Base-by-base conservation (phyloP, 169 alveolate species). In the Eimeria tenella region DNA sequence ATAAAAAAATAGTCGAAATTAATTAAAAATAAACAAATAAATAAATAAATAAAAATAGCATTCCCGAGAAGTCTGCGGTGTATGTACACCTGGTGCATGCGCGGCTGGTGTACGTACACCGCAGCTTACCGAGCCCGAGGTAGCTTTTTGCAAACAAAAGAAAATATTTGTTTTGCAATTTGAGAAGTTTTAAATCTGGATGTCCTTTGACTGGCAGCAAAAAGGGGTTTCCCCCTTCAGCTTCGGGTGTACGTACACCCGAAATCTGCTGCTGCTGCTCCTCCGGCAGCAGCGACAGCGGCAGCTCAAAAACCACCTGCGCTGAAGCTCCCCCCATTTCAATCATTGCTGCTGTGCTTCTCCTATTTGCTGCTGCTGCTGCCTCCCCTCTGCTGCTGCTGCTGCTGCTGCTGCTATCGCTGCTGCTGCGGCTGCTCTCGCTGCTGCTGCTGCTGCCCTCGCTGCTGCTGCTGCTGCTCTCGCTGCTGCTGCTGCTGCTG, bases 251-350 rank as follows among this genome's bases (percentile, higher is more conserved):
- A 23, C 11, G n/a, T 21, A 23, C 79, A 68, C 5, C 42, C 42
- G 42, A 31, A 31, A 31, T 2, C 42, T 31, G 42, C 42, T 31
- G 70, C 70, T 8, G 21, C n/a, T 15, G 42, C 79, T n/a, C 21
- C 13, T 21, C 79, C 31, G 13, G 10, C 60, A 74, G 86, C 63
- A 23, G 60, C 13, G 60, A 25, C 49, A 10, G 86, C 13, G 94
- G 94, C 25, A 90, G 74, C 77, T 77, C 79, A 8, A 90, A 23
- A 23, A 90, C 94, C 23, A 90, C 88, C 11, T 90, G 94, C 15
- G 94, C 94, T 3, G 94, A 90, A 11, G 88, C 89, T n/a, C 94
- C 89, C 10, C 94, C 94, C 94, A 90, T 90, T 55, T 90, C 94
- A n/a, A 90, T n/a, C 65, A 90, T 68, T 10, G 79, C 79, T 4